These are phyloP conservation scores for Microcos paniculata DNA, from an alignment of 345 rosid genomes.

Conservation along the genomic window DNA sequence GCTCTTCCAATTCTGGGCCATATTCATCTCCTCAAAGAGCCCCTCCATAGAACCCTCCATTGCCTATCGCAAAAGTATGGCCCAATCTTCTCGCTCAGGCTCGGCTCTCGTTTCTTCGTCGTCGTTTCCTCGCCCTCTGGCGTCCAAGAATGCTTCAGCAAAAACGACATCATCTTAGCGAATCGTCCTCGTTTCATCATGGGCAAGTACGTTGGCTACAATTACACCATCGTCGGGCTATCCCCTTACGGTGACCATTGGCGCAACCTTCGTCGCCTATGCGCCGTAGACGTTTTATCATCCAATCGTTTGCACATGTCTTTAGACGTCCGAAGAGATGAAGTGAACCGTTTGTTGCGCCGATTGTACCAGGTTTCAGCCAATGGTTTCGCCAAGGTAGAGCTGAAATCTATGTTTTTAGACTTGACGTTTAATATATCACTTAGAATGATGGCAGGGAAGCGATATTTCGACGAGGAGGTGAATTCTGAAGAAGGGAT, in stretches of 20 bases:
- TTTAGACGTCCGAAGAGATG: conserved; percentile 31
- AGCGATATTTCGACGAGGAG: conserved; percentile 41
- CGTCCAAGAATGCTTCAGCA: conserved; percentile 50
- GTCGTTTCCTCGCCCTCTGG: conserved; percentile 30
- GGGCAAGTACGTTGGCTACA: conserved; percentile 35
- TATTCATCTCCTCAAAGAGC: conserved; percentile 44
- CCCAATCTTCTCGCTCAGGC: conserved; percentile 31
- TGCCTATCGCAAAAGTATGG: conserved; percentile 37
- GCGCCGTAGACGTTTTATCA: conserved; percentile 38
- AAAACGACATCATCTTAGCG: conserved; percentile 45
- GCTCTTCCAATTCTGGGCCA: conserved; percentile 53
- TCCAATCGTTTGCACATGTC: conserved; percentile 27
- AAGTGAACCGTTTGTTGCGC: conserved; percentile 28
- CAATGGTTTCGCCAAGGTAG: conserved; percentile 31
- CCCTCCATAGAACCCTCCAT: conserved; percentile 32
- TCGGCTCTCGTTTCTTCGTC: conserved; percentile 32
- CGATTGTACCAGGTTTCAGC: conserved; percentile 8
- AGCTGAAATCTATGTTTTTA: conserved; percentile 30
- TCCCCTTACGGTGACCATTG: conserved; percentile 50
- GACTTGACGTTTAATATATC: conserved; percentile 35
- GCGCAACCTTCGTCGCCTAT: conserved; percentile 56
- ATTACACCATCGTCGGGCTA: conserved; percentile 23
- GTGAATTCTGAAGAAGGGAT: conserved; percentile 25
- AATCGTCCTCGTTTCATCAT: conserved; percentile 41
- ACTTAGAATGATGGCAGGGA: conserved; percentile 48